Evolutionary conservation across 331 rosid species (phyloP).

Genomic region (Spiraea crenata): DNA sequence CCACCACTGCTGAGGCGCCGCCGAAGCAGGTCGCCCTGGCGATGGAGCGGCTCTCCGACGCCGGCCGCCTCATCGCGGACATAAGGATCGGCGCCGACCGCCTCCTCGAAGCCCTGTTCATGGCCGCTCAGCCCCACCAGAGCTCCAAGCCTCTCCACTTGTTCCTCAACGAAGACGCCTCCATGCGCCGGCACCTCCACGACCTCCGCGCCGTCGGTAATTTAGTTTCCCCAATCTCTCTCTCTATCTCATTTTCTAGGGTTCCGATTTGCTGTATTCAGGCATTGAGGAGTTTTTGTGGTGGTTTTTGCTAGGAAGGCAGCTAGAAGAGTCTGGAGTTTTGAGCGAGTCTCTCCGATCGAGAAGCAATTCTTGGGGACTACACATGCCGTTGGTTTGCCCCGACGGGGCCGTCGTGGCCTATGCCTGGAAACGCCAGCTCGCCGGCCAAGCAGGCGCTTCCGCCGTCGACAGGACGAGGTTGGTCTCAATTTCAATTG

Average conservation of each 20-base stretch:
- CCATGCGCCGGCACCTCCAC: slow-evolving; percentile 79
- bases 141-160: slow-evolving; percentile 62
- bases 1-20: slow-evolving; percentile 61
- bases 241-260: slow-evolving; percentile 26
- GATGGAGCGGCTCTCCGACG: slow-evolving; percentile 76
- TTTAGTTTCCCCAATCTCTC: not conserved
- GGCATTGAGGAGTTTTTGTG: not conserved
- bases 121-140: slow-evolving; percentile 69
- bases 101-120: slow-evolving; percentile 79
- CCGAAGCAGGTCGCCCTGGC: slow-evolving; percentile 91
- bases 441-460: slow-evolving; percentile 96
- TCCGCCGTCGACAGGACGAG: slow-evolving; percentile 87
- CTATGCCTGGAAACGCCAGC: slow-evolving; percentile 91
- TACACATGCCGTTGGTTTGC: slow-evolving; percentile 93
- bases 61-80: slow-evolving; percentile 79
- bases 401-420: slow-evolving; percentile 95
- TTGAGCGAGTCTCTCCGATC: slow-evolving; percentile 70
- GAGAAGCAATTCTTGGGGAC: slow-evolving; percentile 86
- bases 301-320: slow-evolving; percentile 58
- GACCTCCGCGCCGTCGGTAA: slow-evolving; percentile 83
- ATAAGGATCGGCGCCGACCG: slow-evolving; percentile 87
- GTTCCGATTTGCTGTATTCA: not conserved
- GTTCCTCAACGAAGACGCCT: slow-evolving; percentile 70
- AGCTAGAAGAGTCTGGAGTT: slow-evolving; percentile 85
- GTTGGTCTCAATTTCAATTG: slow-evolving; percentile 21